Conservation (phyloP, 2,329 filamentous ascomycete species). For the Rutstroemia sp. region DNA sequence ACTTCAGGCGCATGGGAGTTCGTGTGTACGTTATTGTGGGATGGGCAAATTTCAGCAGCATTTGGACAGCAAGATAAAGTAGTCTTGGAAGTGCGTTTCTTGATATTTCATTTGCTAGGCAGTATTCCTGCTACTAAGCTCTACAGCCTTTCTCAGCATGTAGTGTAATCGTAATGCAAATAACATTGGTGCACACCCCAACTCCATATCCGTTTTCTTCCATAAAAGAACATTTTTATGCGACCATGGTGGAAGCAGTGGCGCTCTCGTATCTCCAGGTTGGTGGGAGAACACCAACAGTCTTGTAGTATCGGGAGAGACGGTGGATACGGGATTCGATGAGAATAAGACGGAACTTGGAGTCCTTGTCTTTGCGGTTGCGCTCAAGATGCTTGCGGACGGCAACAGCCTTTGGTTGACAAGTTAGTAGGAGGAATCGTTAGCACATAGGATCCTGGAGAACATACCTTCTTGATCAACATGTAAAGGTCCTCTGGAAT, state of each 20-base stretch:
- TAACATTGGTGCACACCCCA: conserved; percentile 20
- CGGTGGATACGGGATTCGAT: conserved; percentile 99
- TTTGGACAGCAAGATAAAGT: conserved; percentile 5
- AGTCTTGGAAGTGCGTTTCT: conserved; percentile 19
- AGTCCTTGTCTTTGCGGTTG: conserved; percentile 99
- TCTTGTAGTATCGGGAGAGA: conserved; percentile 99
- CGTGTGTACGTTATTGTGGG: background rate
- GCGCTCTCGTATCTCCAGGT: conserved; percentile 99
- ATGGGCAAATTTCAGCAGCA: background rate
- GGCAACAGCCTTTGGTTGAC: conserved; percentile 62
- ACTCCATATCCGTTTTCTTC: conserved; percentile 22
- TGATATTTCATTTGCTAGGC: conserved; percentile 25
- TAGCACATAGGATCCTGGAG: background rate
- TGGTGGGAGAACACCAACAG: conserved; percentile 73
- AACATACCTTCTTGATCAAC: conserved; percentile 96
- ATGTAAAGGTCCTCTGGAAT: conserved; percentile 99
- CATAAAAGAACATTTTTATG: conserved; percentile 43
- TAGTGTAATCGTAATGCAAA: conserved; percentile 14
- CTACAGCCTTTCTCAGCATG: conserved; percentile 9
- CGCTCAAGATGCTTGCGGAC: conserved; percentile 99
- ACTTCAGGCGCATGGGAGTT: background rate
- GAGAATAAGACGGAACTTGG: conserved; percentile 99
- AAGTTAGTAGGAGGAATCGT: conserved; percentile 16
- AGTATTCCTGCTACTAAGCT: conserved; percentile 22
- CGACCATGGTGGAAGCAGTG: conserved; percentile 88